Conservation (phyloP, 2,329 filamentous ascomycete genomes). For the Colletotrichum echinochloae region DNA sequence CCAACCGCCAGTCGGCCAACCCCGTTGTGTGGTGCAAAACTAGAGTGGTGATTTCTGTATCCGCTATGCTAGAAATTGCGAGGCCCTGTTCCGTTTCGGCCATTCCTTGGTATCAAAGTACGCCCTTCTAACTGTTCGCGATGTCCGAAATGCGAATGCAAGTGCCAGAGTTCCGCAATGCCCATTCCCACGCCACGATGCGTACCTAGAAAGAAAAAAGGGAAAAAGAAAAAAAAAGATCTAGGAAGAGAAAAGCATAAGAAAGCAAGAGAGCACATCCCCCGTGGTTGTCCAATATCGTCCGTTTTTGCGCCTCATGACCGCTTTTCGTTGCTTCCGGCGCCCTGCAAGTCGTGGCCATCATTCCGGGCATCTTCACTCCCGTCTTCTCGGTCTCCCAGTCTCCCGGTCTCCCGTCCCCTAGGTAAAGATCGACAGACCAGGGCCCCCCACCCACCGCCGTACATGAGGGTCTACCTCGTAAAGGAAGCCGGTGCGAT, state of each 20-base stretch:
- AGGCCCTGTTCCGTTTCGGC: background rate
- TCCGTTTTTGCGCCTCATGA: background rate
- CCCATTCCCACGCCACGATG: background rate
- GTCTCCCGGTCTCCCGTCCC: background rate
- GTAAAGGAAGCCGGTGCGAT: background rate
- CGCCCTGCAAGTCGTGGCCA: background rate
- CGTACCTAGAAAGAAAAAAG: no score
- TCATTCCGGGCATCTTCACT: background rate
- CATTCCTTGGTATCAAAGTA: background rate
- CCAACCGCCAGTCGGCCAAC: background rate
- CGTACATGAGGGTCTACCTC: background rate
- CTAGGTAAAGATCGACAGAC: no score
- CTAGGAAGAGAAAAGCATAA: no score
- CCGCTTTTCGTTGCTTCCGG: background rate
- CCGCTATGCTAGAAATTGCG: background rate
- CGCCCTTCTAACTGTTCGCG: background rate
- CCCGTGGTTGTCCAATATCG: background rate
- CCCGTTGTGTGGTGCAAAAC: background rate
- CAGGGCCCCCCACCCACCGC: background rate
- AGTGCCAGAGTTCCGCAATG: background rate
- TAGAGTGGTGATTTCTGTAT: background rate
- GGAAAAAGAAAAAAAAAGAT: background rate
- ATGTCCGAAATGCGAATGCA: background rate
- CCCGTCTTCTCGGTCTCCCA: background rate
- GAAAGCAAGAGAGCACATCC: background rate